Percentiles rank a stretch among this genome's conserved stretches.
Evolutionary conservation across 352 stramenopile species (phyloP).

Genomic region (Phytophthora kernoviae): DNA sequence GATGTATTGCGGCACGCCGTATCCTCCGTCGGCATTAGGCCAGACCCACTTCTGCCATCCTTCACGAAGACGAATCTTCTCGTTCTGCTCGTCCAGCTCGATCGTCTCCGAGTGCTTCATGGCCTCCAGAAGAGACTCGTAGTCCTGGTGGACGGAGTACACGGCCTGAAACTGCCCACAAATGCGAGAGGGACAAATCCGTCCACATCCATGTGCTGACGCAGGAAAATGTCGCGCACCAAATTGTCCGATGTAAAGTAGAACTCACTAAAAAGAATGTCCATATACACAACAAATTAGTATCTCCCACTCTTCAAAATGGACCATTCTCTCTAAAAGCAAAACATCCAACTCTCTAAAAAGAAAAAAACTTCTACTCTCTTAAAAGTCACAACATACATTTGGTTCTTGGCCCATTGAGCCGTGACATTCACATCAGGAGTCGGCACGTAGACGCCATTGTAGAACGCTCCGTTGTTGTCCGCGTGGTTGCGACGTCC

Average conservation of each 20-base stretch:
- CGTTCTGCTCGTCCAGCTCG: slow-evolving; percentile 88
- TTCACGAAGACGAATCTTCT: slow-evolving; percentile 88
- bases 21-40: slow-evolving; percentile 85
- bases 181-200: slow-evolving; percentile 90
- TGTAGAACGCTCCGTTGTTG: slow-evolving; percentile 69
- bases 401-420: slow-evolving; percentile 84
- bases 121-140: slow-evolving; percentile 73
- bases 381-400: too few relatives aligned
- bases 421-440: slow-evolving; percentile 70
- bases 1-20: slow-evolving; percentile 89
- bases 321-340: too few relatives aligned
- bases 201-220: slow-evolving; percentile 88
- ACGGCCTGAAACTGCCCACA: slow-evolving; percentile 91
- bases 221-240: slow-evolving; percentile 84
- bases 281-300: not conserved
- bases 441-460: slow-evolving; percentile 83
- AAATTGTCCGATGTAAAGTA: slow-evolving; percentile 88
- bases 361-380: not conserved
- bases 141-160: slow-evolving; percentile 86
- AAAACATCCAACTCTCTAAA: not conserved
- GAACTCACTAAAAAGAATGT: slow-evolving; percentile 65
- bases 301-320: slow-evolving; percentile 3
- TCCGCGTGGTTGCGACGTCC: slow-evolving; percentile 52
- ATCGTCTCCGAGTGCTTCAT: slow-evolving; percentile 70
- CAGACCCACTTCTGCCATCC: slow-evolving; percentile 91